Evolutionary conservation across 257 asterid species (phyloP), one percentile per base, ranked within the genome.

Genomic region (Solanum acaule): DNA sequence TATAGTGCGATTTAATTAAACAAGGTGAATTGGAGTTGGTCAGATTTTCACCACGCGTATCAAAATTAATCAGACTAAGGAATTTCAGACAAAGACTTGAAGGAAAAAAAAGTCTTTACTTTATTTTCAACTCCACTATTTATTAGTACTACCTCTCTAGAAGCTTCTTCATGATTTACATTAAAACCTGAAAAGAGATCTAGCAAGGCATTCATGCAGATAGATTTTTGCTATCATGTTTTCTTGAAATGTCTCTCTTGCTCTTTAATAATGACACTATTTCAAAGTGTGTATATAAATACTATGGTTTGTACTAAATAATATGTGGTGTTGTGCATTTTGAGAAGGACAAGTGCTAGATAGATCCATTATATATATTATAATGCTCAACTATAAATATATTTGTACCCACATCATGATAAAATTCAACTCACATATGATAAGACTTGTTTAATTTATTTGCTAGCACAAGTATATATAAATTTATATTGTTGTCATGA

Each of bases 161-260:
- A 87, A 88, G 88, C 81, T 87, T 91, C 91, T 87, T 46, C 82
- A 35, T 46, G 56, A n/a, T 83, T 29, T 79, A 35, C 15, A 34
- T 87, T 59, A 61, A 79, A 89, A 81, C 75, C 33, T 78, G 68
- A 76, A 22, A 20, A 67, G 89, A 87, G 89, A 87, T 78, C 73
- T 88, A 78, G 81, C 70, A 88, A 86, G 88, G 87, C 75, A 87
- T 77, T 86, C 65, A 37, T n/a, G 25, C 63, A 85, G 18, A 67
- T 5, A 67, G 10, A 29, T 68, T 6, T 27, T 61, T 56, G 75
- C 23, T 56, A 35, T 23, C 77, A 56, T 33, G 44, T 56, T 67
- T 79, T 79, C 84, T 14, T 40, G 84, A n/a, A 40, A 78, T n/a
- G 63, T 14, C 15, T 81, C 86, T 82, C 86, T 82, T 27, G 68